Base-by-base conservation (phyloP, 1,139 yeast species). In the Geotrichum bryndzae region DNA sequence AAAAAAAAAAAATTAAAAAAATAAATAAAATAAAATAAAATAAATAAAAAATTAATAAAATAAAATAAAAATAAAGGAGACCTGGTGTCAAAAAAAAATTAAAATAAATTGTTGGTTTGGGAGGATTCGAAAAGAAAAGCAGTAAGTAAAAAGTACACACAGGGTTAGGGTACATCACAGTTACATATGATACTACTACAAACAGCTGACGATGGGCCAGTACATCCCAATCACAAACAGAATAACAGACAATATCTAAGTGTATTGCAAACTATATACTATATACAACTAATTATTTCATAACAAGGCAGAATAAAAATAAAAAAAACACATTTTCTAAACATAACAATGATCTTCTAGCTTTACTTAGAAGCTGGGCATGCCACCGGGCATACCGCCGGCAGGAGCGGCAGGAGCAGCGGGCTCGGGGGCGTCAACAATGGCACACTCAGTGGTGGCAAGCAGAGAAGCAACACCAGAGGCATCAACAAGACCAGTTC, bases 391-490 rank as follows among this genome's bases (percentile, higher is more conserved):
- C 65, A 75, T 74, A 57, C 77, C 77, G 69, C 87, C 86, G 67
- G 84, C 84, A 68, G 85, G 82, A 64, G 89, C 82, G 67, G 91
- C 84, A 67, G 87, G 78, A 69, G 86, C 82, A 77, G 89, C 83
- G 70, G 94, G 96, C 79, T 89, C 92, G 70, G 97, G 97, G 71
- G 96, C 97, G 72, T 92, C 97, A 66, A 92, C 98, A 74, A 94
- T 90, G 68, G 98, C 97, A 79, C 97, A 95, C 81, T 94, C 99
- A 67, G 99, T 94, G 63, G 99, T 95, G 69, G 98, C 99, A 77
- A 94, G 84, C 76, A 94, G 83, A 35, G 98, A 91, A 60, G 99
- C 99, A 69, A 94, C 99, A 81, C 98, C 97, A 62, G 96, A 84
- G 65, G 99, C 99, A 73, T 94, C 99, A 63, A 91, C 94, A 73